Evolutionary conservation across 306 rosid species (phyloP), one percentile per base, ranked within the genome.

Genomic region (Cucurbita argyrosperma): DNA sequence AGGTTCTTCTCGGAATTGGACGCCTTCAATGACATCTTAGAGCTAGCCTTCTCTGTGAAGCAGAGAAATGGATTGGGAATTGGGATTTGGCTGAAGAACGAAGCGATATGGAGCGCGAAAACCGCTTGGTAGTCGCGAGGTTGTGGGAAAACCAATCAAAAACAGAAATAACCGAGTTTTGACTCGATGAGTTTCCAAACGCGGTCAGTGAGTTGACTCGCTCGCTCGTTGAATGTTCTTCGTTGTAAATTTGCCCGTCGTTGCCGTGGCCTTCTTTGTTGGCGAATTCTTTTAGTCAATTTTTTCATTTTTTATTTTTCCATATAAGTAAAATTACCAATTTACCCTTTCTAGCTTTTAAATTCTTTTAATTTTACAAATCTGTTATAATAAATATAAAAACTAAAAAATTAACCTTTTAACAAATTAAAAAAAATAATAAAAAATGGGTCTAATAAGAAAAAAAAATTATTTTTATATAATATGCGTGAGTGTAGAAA

Each of bases 1-100:
- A 51, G 42, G 78, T 73, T 77, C 75, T 85, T 87, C 60, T 82
- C 83, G 10, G 96, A 84, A 75, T 52, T 62, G 7, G 90, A 83
- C 18, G 76, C 51, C 78, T 82, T 85, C 53, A 75, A 42, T 70
- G 88, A 85, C 88, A 88, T 85, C 60, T 13, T 71, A 64, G 30
- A 45, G 38, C 51, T 42, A 30, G 73, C 80, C 16, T 30, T 73
- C 58, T 58, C 18, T 8, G 23, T 51, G 63, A 61, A 2, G 1
- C 7, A 13, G 40, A 13, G 65, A 68, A 56, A 19, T 56, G 12
- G 15, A 11, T 73, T 12, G 0, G 71, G 21, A 3, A 63, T 12
- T 39, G 61, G 5, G 68, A 61, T 13, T 74, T 47, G 61, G 54
- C 35, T 64, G 47, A 54, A 50, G 82, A 88, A 79, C 71, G 81